These are phyloP conservation scores for Gaeumannomyces tritici DNA, from an alignment of 2,329 filamentous ascomycete genomes.

Conservation along the genomic window DNA sequence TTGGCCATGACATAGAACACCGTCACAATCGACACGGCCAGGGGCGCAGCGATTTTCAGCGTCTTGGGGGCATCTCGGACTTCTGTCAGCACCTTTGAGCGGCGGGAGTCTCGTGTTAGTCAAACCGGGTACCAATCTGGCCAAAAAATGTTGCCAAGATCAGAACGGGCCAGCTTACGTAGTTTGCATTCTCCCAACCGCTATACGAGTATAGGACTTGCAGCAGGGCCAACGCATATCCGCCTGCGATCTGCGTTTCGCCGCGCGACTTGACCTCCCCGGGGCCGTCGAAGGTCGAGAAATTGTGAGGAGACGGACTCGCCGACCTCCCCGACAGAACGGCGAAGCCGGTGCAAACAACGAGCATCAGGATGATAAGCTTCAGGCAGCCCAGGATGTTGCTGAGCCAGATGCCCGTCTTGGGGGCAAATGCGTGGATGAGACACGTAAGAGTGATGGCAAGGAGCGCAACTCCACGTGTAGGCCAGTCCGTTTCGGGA, in stretches of 20 bases:
- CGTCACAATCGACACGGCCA: conserved; percentile 21
- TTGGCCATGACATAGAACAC: conserved; percentile 26
- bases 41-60: conserved; percentile 21
- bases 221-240: conserved; percentile 21
- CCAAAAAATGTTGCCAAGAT: background rate
- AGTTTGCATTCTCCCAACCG: conserved; percentile 30
- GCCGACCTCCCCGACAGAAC: conserved; percentile 16
- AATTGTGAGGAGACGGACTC: conserved; percentile 12
- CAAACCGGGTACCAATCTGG: background rate
- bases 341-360: conserved; percentile 21
- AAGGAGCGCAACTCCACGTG: conserved; percentile 21
- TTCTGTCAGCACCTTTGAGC: conserved; percentile 19
- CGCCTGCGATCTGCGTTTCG: conserved; percentile 10
- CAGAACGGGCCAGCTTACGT: conserved; percentile 10
- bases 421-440: conserved; percentile 23
- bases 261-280: conserved; percentile 2
- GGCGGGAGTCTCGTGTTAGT: background rate
- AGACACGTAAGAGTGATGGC: conserved; percentile 24
- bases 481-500: conserved; percentile 21
- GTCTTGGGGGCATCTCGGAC: conserved; percentile 20
- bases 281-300: conserved; percentile 15
- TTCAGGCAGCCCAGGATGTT: conserved; percentile 25
- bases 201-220: conserved; percentile 26
- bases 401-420: conserved; percentile 23
- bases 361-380: conserved; percentile 19